These are phyloP conservation scores for Podaxis pistillaris DNA, from an alignment of 768 basidiomycete genomes.

Conservation along the genomic window DNA sequence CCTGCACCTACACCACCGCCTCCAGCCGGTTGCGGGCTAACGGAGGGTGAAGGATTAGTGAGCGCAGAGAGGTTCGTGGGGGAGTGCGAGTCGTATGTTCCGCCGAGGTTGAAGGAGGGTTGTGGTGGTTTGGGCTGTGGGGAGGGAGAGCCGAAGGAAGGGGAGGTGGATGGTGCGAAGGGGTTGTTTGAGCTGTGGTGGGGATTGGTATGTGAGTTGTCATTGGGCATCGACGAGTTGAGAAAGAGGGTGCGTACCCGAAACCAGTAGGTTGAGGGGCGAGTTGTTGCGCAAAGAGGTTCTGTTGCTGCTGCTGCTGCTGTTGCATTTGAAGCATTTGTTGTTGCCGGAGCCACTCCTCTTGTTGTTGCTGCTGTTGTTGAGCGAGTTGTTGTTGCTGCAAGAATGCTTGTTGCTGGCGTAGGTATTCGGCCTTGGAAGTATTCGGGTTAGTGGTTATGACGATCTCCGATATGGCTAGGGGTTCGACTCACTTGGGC, in stretches of 20 bases:
- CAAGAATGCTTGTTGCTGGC: conserved; percentile 70
- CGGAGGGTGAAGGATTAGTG: conserved; percentile 39
- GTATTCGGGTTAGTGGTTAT: neutral
- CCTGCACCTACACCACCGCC: conserved; percentile 18
- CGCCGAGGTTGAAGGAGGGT: conserved; percentile 61
- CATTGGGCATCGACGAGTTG: neutral
- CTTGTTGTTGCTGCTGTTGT: conserved; percentile 59
- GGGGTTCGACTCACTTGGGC: conserved; percentile 45
- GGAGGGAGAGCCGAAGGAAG: conserved; percentile 26
- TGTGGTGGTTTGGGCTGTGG: conserved; percentile 37
- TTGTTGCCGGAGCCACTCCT: conserved; percentile 46
- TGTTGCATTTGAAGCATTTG: conserved; percentile 47
- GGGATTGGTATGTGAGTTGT: neutral
- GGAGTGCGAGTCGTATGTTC: conserved; percentile 62
- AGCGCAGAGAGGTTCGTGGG: conserved; percentile 42
- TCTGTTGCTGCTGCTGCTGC: conserved; percentile 52
- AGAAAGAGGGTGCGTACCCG: conserved; percentile 43
- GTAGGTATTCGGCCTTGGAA: conserved; percentile 65
- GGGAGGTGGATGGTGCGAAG: conserved; percentile 60
- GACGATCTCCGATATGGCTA: neutral
- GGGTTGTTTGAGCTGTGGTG: conserved; percentile 88
- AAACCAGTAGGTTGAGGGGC: conserved; percentile 73
- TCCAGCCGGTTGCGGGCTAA: conserved; percentile 21
- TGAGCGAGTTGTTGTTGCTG: conserved; percentile 43
- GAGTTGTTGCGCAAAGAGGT: conserved; percentile 46